Conservation (phyloP, 2,329 filamentous ascomycete genomes). For the Mycosphaerella arachidis region DNA sequence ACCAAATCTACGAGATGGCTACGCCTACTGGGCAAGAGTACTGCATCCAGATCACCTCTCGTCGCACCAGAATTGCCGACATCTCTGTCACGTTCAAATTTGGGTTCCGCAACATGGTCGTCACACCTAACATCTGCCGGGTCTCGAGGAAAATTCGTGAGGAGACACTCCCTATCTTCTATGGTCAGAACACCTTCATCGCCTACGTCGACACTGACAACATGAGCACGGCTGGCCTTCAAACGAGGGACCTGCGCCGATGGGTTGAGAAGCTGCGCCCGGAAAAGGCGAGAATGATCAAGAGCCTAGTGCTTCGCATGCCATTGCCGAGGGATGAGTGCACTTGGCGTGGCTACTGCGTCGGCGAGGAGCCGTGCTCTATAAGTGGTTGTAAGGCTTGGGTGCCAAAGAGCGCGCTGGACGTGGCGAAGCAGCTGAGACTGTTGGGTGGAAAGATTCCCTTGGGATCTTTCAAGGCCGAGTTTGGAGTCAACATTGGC, state of each 20-base stretch:
- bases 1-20: constrained; percentile 6
- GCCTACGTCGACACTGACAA: background rate
- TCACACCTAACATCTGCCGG: background rate
- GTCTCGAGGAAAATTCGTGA: constrained; percentile 15
- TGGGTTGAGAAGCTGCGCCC: background rate
- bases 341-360: background rate
- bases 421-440: background rate
- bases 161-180: constrained; percentile 23
- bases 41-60: constrained; percentile 3
- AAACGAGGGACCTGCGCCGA: background rate
- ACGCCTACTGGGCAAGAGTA: background rate
- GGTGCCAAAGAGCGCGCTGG: background rate
- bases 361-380: background rate
- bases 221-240: background rate
- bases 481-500: background rate
- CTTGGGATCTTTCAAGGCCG: background rate
- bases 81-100: too few relatives aligned
- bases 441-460: background rate
- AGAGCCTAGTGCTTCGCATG: background rate
- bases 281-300: background rate
- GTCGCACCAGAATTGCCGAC: too few relatives aligned
- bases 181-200: constrained; percentile 18
- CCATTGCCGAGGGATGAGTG: background rate
- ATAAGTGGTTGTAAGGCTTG: background rate
- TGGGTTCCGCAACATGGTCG: too few relatives aligned